Base-by-base conservation (phyloP, 2,329 filamentous ascomycete genomes). In the Fusarium floridanum region DNA sequence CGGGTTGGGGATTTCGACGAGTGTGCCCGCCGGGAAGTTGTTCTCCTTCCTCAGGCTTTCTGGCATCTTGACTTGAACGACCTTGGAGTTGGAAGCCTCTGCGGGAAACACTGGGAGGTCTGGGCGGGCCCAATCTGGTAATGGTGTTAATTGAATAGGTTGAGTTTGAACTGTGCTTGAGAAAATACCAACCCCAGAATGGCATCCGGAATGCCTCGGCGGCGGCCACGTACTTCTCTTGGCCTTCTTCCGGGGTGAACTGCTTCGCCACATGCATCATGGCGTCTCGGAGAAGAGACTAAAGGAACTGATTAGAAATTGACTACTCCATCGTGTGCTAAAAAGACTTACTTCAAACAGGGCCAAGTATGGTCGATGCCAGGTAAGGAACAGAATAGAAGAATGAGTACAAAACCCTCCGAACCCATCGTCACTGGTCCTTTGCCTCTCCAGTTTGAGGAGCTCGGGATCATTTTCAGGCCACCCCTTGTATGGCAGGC, bases 331-430 rank as follows among this genome's bases (percentile, higher is more conserved):
- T 27, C 29, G 24, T 29, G 24, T 12, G 5, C 29, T 3, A 32
- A 1, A 36, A 36, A 55, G 7, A 17, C 20, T 11, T 56, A 36
- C 53, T 32, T 56, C 53, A 36, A 56, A 56, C 2, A 56, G 53
- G 29, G 53, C 32, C 32, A 56, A 22, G 20, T 56, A 56, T 10
- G 53, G 53, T 17, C 53, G 53, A 56, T 56, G 53, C 53, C 53
- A 56, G 53, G 53, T 56, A 10, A 56, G 53, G 53, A 56, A 56
- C n/a, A 56, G 20, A 17, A 56, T 56, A 22, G 53, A 56, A 9
- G 53, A 16, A 22, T 56, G 53, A 9, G 53, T 56, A 14, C 53
- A 56, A 5, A 56, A 56, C 12, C 53, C 53, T 6, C n/a, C 20
- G 32, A 50, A 50, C 2, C 6, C 7, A 17, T 56, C 53, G 4